phyloP scores from a whole-genome alignment of 345 rosid species.

The Corchorus capsularis region DNA sequence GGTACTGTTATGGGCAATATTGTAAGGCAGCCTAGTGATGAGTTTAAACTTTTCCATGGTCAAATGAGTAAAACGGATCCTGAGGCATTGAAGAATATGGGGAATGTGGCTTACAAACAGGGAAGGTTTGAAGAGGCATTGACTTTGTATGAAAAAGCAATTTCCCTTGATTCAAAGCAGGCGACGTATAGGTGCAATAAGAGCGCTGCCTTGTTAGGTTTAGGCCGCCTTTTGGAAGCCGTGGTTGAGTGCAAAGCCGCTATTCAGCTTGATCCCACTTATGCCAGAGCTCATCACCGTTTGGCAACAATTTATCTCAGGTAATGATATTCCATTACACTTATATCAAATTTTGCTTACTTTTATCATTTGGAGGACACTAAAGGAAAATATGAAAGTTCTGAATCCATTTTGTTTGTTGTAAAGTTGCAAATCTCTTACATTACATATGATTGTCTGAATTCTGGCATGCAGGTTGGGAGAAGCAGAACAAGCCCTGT shows the following conservation, averaged over 20 bases:
- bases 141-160: slow-evolving; percentile 70
- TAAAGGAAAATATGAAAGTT: not conserved
- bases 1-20: slow-evolving; percentile 69
- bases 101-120: slow-evolving; percentile 76
- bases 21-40: slow-evolving; percentile 47
- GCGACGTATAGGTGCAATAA: slow-evolving; percentile 76
- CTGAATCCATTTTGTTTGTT: too few relatives aligned
- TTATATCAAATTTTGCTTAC: not conserved
- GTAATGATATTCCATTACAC: slow-evolving; percentile 27
- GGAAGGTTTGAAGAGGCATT: slow-evolving; percentile 79
- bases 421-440: not conserved
- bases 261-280: slow-evolving; percentile 60
- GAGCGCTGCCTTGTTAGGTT: slow-evolving; percentile 83
- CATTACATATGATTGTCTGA: not conserved
- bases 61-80: slow-evolving; percentile 46
- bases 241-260: slow-evolving; percentile 76
- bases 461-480: slow-evolving; percentile 50
- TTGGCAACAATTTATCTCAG: slow-evolving; percentile 60
- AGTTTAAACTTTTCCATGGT: slow-evolving; percentile 27
- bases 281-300: slow-evolving; percentile 71
- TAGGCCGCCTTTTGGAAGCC: slow-evolving; percentile 78
- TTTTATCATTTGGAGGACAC: not conserved
- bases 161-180: slow-evolving; percentile 60
- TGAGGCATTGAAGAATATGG: slow-evolving; percentile 64
- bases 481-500: slow-evolving; percentile 58